Base-by-base conservation (phyloP, 2,329 filamentous ascomycete genomes). In the Akanthomyces muscarius region DNA sequence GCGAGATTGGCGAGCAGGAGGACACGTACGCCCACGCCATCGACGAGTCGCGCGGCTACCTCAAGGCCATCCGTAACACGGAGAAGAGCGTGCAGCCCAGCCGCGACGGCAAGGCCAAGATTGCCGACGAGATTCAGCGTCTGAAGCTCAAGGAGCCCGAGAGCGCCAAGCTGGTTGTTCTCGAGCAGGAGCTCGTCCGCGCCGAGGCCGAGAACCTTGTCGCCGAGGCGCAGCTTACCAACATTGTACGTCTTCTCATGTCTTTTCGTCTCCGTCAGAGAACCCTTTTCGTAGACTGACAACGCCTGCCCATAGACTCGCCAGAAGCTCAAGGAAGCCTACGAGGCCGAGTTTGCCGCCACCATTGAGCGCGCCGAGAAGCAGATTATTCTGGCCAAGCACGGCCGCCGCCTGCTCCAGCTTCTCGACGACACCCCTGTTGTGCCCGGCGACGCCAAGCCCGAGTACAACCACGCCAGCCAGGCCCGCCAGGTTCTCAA, bases 321-420 rank as follows among this genome's bases (percentile, higher is more conserved):
- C 63, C 90, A 95, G 77, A 98, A 97, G 79, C 83, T 99, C 78
- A 97, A 96, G 79, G 91, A 97, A 77, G 91, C 95, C 28, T 98
- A 94, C 73, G 91, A 93, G 68, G 77, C 90, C 65, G 92, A 98
- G 74, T 91, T 97, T 67, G 86, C 90, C 18, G 92, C 93, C 64
- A 91, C 92, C 23, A 96, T 99, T 69, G 95, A 99, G 81, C 90
- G 94, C 38, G 92, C 92, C 28, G 95, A 98, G 81, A 98, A 98
- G 80, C 95, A 99, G 75, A 90, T 94, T 70, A 91, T 99, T 65
- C 85, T 99, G 18, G 94, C 95, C 63, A 91, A 90, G 71, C 93
- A 98, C 73, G 94, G 92, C 23, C 89, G 92, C 61, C 88, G 92
- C 50, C 84, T 99, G 42, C 76, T 99, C 62, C 87, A 89, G 69